Conservation (phyloP, 2,329 filamentous ascomycete species). For the Catunica adiposa region DNA sequence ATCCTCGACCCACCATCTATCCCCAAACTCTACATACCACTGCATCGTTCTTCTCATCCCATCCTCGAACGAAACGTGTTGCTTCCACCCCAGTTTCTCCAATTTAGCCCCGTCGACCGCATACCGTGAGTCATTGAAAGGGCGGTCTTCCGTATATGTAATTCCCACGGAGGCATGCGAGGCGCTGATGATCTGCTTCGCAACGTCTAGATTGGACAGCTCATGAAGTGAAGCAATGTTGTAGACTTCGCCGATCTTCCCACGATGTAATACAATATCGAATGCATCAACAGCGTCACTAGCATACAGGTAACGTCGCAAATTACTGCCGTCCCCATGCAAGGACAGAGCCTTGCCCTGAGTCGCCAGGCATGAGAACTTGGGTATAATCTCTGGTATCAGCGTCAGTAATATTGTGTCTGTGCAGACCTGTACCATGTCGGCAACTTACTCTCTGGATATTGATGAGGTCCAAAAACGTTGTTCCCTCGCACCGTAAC, state of each 20-base stretch:
- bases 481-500: slow-evolving; percentile 75
- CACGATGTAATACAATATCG: slow-evolving; percentile 69
- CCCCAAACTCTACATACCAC: slow-evolving; percentile 52
- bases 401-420: neutral
- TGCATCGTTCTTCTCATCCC: slow-evolving; percentile 48
- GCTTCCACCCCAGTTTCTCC: slow-evolving; percentile 49
- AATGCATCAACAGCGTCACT: slow-evolving; percentile 68
- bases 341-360: slow-evolving; percentile 50
- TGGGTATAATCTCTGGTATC: slow-evolving; percentile 58
- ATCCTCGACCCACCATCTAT: slow-evolving; percentile 44
- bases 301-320: slow-evolving; percentile 60
- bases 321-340: slow-evolving; percentile 61
- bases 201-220: slow-evolving; percentile 44
- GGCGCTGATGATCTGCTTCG: neutral
- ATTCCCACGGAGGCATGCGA: neutral
- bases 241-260: slow-evolving; percentile 58
- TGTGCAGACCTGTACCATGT: neutral
- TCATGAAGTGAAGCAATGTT: slow-evolving; percentile 69
- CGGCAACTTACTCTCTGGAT: slow-evolving; percentile 54
- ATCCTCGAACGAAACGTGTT: slow-evolving; percentile 46
- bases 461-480: slow-evolving; percentile 72
- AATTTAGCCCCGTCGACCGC: slow-evolving; percentile 56
- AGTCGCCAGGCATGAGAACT: slow-evolving; percentile 59
- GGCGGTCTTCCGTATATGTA: slow-evolving; percentile 54
- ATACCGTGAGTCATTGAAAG: slow-evolving; percentile 62